phyloP scores from a whole-genome alignment of 768 basidiomycete genomes.

The Favolaschia claudopus region DNA sequence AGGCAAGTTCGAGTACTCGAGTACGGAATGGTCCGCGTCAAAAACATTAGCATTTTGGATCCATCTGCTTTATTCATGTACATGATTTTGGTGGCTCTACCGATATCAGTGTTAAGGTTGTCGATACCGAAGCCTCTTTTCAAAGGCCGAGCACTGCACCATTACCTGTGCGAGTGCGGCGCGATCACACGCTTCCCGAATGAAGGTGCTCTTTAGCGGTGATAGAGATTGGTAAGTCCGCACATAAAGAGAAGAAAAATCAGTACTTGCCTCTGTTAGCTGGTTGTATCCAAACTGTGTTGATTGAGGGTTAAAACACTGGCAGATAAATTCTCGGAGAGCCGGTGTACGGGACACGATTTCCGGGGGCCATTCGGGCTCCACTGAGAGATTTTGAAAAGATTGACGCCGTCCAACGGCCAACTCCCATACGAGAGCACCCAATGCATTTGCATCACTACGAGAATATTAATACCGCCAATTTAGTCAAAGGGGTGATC shows the following conservation, averaged over 20 bases:
- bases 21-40: too few species aligned
- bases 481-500: background rate
- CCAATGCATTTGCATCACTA: slow-evolving; percentile 56
- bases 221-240: background rate
- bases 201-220: slow-evolving; percentile 46
- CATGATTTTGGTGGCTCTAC: too few species aligned
- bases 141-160: slow-evolving; percentile 41
- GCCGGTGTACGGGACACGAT: background rate
- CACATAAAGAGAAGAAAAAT: background rate
- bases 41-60: too few species aligned
- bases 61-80: too few species aligned
- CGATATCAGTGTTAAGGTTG: too few species aligned
- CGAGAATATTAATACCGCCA: background rate
- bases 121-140: background rate
- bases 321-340: background rate
- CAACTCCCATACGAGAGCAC: slow-evolving; percentile 62
- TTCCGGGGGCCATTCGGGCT: slow-evolving; percentile 35
- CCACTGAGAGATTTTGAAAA: slow-evolving; percentile 37
- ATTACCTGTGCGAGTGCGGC: slow-evolving; percentile 47
- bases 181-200: slow-evolving; percentile 52
- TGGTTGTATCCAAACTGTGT: slow-evolving; percentile 37
- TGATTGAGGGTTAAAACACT: background rate
- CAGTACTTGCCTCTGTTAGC: slow-evolving; percentile 32
- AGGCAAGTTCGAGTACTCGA: too few species aligned
- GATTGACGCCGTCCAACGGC: slow-evolving; percentile 58